phyloP scores from a whole-genome alignment of 345 rosid species.

The Citrus cavaleriei region DNA sequence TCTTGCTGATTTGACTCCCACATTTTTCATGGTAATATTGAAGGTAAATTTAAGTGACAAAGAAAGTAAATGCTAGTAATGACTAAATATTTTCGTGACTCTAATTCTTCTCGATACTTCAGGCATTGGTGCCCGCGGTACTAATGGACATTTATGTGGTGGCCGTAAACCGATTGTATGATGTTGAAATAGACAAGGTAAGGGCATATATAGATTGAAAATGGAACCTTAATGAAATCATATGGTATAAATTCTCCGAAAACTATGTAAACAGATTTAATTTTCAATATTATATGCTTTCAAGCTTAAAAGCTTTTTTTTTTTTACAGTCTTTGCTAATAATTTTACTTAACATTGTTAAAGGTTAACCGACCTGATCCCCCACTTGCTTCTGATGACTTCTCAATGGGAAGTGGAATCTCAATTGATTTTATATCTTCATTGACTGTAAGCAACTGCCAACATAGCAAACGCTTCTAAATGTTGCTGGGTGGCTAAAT shows the following conservation, averaged over 20 bases:
- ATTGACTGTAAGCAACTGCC: background rate
- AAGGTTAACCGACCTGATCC: background rate
- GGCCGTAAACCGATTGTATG: slow-evolving; percentile 28
- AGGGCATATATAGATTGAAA: too few species aligned
- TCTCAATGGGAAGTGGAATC: background rate
- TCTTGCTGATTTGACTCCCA: too few species aligned
- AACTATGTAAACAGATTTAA: too few species aligned
- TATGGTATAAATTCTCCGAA: too few species aligned
- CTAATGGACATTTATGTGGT: slow-evolving; percentile 29
- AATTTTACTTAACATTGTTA: background rate
- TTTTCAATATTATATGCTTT: too few species aligned
- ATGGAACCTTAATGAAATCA: background rate
- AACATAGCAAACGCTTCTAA: background rate
- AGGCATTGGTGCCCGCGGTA: slow-evolving; percentile 28
- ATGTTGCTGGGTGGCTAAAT: background rate
- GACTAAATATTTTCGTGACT: too few species aligned
- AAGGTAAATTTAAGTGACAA: slow-evolving; percentile 10
- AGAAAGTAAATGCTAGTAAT: background rate
- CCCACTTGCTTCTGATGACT: background rate
- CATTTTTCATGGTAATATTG: slow-evolving; percentile 12
- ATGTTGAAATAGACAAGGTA: slow-evolving; percentile 34
- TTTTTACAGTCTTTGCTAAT: background rate
- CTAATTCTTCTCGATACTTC: background rate
- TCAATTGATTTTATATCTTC: background rate
- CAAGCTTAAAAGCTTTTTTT: background rate